Evolutionary conservation across 768 basidiomycete species (phyloP).

Genomic region (Boletus fagicola): DNA sequence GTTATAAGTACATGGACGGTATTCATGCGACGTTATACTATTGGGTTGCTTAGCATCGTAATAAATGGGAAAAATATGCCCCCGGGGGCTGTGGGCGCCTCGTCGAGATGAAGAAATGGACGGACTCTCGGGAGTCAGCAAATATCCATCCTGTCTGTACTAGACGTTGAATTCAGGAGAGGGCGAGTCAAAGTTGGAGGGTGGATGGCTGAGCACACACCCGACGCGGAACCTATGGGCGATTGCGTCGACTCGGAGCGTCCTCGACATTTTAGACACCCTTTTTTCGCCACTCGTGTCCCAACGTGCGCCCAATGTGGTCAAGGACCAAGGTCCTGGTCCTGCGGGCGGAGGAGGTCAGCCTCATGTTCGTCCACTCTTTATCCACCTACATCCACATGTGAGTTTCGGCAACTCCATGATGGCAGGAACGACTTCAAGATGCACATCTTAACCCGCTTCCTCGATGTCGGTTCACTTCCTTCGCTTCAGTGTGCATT

Average conservation of each 20-base stretch:
- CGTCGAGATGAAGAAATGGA: slow-evolving; percentile 3
- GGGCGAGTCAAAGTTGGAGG: not conserved
- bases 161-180: slow-evolving; percentile 13
- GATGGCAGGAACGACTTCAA: too few species aligned
- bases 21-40: slow-evolving; percentile 51
- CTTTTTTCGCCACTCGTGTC: slow-evolving; percentile 47
- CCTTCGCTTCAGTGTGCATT: too few species aligned
- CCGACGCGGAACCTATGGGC: slow-evolving; percentile 47
- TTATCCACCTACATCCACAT: slow-evolving; percentile 7
- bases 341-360: slow-evolving; percentile 40
- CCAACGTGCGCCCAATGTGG: slow-evolving; percentile 61
- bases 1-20: slow-evolving; percentile 51
- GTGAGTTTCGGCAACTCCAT: too few species aligned
- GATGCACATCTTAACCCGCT: too few species aligned
- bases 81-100: slow-evolving; percentile 18
- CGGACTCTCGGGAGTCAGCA: slow-evolving; percentile 46
- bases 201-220: slow-evolving; percentile 27
- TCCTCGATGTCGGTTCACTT: too few species aligned
- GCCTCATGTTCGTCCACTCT: too few species aligned
- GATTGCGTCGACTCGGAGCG: slow-evolving; percentile 49
- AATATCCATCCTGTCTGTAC: slow-evolving; percentile 76
- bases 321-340: slow-evolving; percentile 63
- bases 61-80: slow-evolving; percentile 50
- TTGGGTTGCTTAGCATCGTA: slow-evolving; percentile 47
- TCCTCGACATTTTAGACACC: slow-evolving; percentile 53